These are phyloP conservation scores for Cenchrus americanus DNA, from an alignment of 176 grass and related monocot species.

Conservation along the genomic window DNA sequence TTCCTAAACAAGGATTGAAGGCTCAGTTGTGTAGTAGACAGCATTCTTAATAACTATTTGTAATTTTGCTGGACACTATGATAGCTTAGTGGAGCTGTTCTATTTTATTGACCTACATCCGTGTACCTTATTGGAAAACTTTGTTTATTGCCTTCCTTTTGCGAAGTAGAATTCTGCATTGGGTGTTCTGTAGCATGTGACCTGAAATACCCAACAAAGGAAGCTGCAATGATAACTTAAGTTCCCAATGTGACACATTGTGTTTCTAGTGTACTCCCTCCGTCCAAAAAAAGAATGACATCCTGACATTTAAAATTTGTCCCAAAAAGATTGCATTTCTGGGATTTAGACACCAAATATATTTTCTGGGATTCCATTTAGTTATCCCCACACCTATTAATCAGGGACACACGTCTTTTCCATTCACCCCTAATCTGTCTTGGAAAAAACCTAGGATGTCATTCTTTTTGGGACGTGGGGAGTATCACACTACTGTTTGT, in stretches of 20 bases:
- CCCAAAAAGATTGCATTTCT: too few species aligned
- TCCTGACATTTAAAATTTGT: too few species aligned
- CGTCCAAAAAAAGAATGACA: too few species aligned
- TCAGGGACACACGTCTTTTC: too few species aligned
- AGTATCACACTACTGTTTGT: not conserved
- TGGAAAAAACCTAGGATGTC: too few species aligned
- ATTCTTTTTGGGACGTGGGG: too few species aligned
- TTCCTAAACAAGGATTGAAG: not conserved
- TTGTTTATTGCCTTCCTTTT: not conserved
- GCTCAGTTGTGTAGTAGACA: not conserved
- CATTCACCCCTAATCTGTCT: too few species aligned
- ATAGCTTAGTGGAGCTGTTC: not conserved
- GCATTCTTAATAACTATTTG: not conserved
- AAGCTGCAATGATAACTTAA: not conserved
- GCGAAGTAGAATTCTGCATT: not conserved
- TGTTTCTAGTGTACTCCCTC: not conserved
- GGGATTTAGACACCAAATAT: too few species aligned
- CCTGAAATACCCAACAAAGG: not conserved
- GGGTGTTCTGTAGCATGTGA: not conserved
- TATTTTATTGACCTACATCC: not conserved
- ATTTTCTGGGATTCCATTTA: too few species aligned
- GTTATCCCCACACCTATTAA: too few species aligned
- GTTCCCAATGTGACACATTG: not conserved
- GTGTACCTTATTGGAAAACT: conserved; percentile 15
- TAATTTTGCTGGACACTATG: not conserved